phyloP scores from a whole-genome alignment of 2,329 filamentous ascomycete species.

The Pseudodiploospora longispora region DNA sequence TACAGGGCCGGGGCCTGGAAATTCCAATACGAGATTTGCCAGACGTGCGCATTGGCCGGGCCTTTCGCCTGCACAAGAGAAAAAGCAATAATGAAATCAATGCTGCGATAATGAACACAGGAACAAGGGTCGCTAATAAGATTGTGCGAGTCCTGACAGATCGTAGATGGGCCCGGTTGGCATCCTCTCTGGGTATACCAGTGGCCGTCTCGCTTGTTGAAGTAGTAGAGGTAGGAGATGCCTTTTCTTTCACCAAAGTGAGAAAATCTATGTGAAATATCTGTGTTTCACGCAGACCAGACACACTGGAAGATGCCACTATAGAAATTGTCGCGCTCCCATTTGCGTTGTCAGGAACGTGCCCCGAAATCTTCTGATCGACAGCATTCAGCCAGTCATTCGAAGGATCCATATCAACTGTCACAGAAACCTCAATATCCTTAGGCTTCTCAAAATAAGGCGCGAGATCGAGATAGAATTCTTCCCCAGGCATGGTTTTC shows the following conservation, averaged over 20 bases:
- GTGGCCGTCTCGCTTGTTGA: conserved; percentile 1
- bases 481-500: conserved; percentile 30
- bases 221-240: too few relatives aligned
- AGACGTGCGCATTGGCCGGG: conserved; percentile 19
- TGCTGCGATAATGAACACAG: conserved; percentile 28
- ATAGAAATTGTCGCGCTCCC: conserved; percentile 25
- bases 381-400: conserved; percentile 37
- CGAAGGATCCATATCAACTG: conserved; percentile 26
- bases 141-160: conserved; percentile 26
- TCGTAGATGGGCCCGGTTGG: conserved; percentile 9
- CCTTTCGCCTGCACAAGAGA: conserved; percentile 23
- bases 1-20: conserved; percentile 22
- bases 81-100: conserved; percentile 25
- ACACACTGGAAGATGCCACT: conserved; percentile 24
- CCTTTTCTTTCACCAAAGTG: conserved; percentile 10
- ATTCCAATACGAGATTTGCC: conserved; percentile 24
- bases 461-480: conserved; percentile 34
- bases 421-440: conserved; percentile 24
- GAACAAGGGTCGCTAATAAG: conserved; percentile 36
- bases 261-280: conserved; percentile 28
- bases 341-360: conserved; percentile 27
- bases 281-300: conserved; percentile 28
- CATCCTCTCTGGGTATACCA: conserved; percentile 10
- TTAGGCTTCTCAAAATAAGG: conserved; percentile 32
- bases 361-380: conserved; percentile 31